Evolutionary conservation across 768 basidiomycete species (phyloP).

Genomic region (Auriscalpium vulgare): DNA sequence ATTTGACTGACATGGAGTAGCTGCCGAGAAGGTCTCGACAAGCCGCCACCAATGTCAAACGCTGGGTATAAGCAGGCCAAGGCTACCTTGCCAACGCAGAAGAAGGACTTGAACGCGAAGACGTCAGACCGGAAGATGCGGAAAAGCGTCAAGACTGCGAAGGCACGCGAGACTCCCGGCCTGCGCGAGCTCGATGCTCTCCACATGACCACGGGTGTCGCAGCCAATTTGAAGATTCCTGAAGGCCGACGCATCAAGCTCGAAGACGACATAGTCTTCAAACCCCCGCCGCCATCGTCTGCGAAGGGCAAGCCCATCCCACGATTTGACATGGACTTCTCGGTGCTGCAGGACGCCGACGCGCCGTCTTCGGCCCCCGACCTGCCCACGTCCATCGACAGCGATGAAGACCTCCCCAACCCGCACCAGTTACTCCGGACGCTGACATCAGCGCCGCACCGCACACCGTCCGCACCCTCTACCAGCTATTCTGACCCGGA

Average conservation of each 20-base stretch:
- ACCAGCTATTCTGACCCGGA: slow-evolving; percentile 36
- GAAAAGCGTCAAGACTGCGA: not conserved
- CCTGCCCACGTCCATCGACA: not conserved
- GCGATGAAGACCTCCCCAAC: slow-evolving; percentile 26
- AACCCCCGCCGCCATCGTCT: not conserved
- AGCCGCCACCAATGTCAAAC: slow-evolving; percentile 35
- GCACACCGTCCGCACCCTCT: slow-evolving; percentile 19
- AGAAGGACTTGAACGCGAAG: not conserved
- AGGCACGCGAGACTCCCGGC: not conserved
- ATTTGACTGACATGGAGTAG: slow-evolving; percentile 28
- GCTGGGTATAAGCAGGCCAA: not conserved
- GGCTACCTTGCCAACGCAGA: not conserved
- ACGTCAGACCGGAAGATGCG: not conserved
- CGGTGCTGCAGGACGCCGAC: slow-evolving; percentile 28
- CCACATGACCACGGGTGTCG: slow-evolving; percentile 10
- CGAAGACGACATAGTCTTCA: not conserved
- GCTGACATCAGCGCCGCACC: slow-evolving; percentile 5
- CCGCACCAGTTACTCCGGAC: slow-evolving; percentile 19
- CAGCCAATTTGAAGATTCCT: slow-evolving; percentile 4
- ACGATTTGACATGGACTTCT: slow-evolving; percentile 43
- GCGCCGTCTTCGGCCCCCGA: not conserved
- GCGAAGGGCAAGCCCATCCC: slow-evolving; percentile 15
- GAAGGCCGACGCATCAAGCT: slow-evolving; percentile 12
- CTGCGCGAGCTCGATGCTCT: slow-evolving; percentile 11
- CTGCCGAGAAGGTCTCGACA: slow-evolving; percentile 61